A percentile compares a stretch with the other conserved stretches of the same genome.
Evolutionary conservation across 495 filamentous ascomycete genomes (phyloP).

Genomic region (Cetradonia linearis): DNA sequence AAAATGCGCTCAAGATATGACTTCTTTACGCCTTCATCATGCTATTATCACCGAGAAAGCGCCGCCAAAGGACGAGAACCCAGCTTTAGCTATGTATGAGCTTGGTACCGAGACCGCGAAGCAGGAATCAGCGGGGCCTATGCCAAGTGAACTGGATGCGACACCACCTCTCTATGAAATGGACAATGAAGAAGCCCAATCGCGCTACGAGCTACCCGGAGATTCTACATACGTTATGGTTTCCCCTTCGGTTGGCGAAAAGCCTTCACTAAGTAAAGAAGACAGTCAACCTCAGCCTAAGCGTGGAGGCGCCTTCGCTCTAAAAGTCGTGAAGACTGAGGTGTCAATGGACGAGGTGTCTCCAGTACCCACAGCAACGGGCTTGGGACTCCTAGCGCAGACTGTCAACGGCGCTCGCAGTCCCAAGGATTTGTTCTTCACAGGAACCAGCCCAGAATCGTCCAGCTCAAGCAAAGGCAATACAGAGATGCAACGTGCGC

Average conservation of each 20-base stretch:
- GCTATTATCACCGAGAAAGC: slow-evolving; percentile 41
- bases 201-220: slow-evolving; percentile 38
- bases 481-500: slow-evolving; percentile 3
- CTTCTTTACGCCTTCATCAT: slow-evolving; percentile 49
- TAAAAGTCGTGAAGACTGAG: slow-evolving; percentile 30
- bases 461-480: slow-evolving; percentile 15
- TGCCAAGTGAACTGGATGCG: slow-evolving; percentile 24
- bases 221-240: slow-evolving; percentile 27
- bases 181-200: slow-evolving; percentile 26
- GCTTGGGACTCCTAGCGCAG: slow-evolving; percentile 22
- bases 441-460: slow-evolving; percentile 32
- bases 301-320: slow-evolving; percentile 39
- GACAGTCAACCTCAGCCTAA: slow-evolving; percentile 27
- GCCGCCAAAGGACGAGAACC: slow-evolving; percentile 23
- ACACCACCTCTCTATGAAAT: slow-evolving; percentile 40
- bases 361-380: slow-evolving; percentile 18
- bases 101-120: slow-evolving; percentile 22
- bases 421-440: slow-evolving; percentile 27
- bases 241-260: slow-evolving; percentile 15
- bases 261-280: slow-evolving; percentile 23
- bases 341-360: slow-evolving; percentile 9
- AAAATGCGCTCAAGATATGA: slow-evolving; percentile 37
- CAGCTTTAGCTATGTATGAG: slow-evolving; percentile 31
- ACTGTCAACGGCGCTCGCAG: slow-evolving; percentile 27
- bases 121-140: slow-evolving; percentile 5